Evolutionary conservation across 2,329 filamentous ascomycete species (phyloP), one percentile per base, ranked within the genome.

Genomic region (Sphaerulina musiva): DNA sequence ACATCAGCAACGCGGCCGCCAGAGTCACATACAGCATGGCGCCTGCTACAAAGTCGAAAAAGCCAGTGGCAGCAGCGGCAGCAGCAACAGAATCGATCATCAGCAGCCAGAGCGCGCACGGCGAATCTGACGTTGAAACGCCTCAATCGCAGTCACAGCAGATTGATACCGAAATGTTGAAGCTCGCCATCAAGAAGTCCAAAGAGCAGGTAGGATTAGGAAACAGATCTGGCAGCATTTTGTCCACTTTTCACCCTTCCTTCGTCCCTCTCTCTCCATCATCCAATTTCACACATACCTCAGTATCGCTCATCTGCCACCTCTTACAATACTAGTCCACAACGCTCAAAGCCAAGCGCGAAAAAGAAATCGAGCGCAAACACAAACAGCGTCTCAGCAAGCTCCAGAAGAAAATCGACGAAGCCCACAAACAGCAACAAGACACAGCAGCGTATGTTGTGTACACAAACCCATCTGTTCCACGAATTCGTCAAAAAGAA

Each of bases 351-450:
- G 43, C 42, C 4, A 39, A 59, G 29, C 54, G 57, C 20, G 53
- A 57, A 44, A 44, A 53, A 31, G 55, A 55, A 41, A 61, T 59
- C 43, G 54, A 59, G 26, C 44, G 20, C 17, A 34, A 29, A 6
- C 55, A 53, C 5, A 48, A 46, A 23, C 46, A 56, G 14, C 48
- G 53, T 17, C 14, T 59, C 39, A 45, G 48, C 8, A 38, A 51
- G 40, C 14, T 51, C 9, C 50, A 55, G 32, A 56, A 47, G 49
- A 53, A 53, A 41, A 58, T 56, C 10, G 20, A 48, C 7, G 55
- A 53, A 7, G 54, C 48, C 14, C 48, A 41, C 5, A 38, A 17
- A 20, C 20, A 20, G 20, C 20, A 20, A 20, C 20, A 20, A 20
- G 20, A 20, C 20, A 20, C 20, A 20, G 20, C 20, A 20, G 20